These are phyloP conservation scores for Collybia nuda DNA, from an alignment of 768 basidiomycete species.

Conservation along the genomic window DNA sequence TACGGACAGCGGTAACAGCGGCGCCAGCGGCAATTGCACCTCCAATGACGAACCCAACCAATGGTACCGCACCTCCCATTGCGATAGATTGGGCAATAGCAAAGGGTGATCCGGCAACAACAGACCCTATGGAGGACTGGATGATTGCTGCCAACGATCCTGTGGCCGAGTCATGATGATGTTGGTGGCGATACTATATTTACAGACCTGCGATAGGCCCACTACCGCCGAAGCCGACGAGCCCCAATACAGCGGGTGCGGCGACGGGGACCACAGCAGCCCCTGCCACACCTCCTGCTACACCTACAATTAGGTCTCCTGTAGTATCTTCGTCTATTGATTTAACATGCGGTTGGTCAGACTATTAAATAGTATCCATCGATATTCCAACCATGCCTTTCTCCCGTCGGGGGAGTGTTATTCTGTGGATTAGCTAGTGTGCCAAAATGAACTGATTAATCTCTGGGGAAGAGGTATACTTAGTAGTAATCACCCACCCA, in stretches of 20 bases:
- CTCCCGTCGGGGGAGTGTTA: too few species aligned
- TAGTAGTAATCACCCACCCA: too few species aligned
- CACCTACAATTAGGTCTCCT: background rate
- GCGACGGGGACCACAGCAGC: slow-evolving; percentile 9
- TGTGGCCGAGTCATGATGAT: background rate
- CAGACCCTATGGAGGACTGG: slow-evolving; percentile 20
- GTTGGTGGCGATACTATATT: background rate
- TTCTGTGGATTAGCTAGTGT: too few species aligned
- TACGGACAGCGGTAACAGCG: background rate
- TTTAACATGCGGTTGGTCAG: too few species aligned
- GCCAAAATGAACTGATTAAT: too few species aligned
- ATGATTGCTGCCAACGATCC: slow-evolving; percentile 19
- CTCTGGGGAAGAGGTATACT: too few species aligned
- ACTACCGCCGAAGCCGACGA: slow-evolving; percentile 15
- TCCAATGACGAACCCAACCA: slow-evolving; percentile 2
- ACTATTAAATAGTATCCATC: too few species aligned
- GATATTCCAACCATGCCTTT: too few species aligned
- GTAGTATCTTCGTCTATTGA: too few species aligned
- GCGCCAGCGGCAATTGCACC: background rate
- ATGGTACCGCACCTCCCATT: slow-evolving; percentile 14
- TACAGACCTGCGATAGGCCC: slow-evolving; percentile 15
- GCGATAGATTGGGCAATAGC: slow-evolving; percentile 17
- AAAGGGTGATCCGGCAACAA: slow-evolving; percentile 17
- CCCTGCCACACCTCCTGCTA: slow-evolving; percentile 5
- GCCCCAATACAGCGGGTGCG: slow-evolving; percentile 11